Percentiles rank a stretch among this genome's conserved stretches.
Conservation (phyloP, 2,329 filamentous ascomycete genomes). For the Cadophora sp. region DNA sequence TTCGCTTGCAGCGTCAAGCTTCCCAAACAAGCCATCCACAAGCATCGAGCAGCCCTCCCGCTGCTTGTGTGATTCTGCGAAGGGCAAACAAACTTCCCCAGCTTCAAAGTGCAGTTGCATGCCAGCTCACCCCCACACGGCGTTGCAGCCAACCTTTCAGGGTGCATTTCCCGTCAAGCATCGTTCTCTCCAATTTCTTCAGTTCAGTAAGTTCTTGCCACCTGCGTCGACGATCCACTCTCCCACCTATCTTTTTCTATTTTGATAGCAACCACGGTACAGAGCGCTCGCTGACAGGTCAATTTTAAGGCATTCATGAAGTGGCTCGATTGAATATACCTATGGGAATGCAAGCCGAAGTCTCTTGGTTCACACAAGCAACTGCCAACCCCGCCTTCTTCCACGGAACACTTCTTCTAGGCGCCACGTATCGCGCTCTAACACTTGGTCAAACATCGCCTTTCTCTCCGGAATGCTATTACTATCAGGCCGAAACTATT, state of each 20-base stretch:
- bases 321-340: constrained; percentile 16
- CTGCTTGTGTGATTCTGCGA: neutral
- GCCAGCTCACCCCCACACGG: neutral
- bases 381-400: constrained; percentile 14
- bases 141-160: neutral
- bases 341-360: constrained; percentile 7
- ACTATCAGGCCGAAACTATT: constrained; percentile 13
- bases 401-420: constrained; percentile 13
- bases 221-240: neutral
- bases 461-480: constrained; percentile 17
- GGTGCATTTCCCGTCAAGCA: neutral
- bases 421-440: constrained; percentile 16
- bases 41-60: neutral
- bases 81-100: neutral
- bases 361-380: constrained; percentile 15
- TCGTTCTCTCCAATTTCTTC: constrained; percentile 13
- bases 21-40: neutral
- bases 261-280: no score
- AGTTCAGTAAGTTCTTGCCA: constrained; percentile 6
- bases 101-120: neutral
- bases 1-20: neutral
- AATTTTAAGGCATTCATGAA: constrained; percentile 10
- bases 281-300: neutral
- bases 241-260: no score
- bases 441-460: neutral